Percentiles rank a stretch among this genome's conserved stretches.
These are phyloP conservation scores for Exophiala aquamarina DNA, from an alignment of 2,329 filamentous ascomycete genomes.

Conservation along the genomic window DNA sequence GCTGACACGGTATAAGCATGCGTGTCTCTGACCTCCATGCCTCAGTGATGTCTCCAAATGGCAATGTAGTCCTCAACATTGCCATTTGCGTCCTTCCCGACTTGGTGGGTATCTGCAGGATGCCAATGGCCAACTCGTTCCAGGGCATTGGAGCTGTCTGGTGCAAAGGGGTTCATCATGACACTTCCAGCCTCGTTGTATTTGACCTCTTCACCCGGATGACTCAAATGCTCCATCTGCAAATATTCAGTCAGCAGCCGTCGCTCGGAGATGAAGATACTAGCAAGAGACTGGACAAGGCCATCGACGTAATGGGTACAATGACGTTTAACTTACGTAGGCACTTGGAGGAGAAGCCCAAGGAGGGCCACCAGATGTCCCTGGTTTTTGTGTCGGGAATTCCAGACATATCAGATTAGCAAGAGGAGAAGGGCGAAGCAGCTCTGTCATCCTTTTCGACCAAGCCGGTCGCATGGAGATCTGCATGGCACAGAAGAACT, in stretches of 20 bases:
- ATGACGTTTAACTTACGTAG: conserved; percentile 52
- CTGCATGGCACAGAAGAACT: conserved; percentile 64
- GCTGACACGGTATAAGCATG: not conserved
- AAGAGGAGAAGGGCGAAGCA: conserved; percentile 48
- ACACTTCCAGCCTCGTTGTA: conserved; percentile 60
- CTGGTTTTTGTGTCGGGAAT: conserved; percentile 72
- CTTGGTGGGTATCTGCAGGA: conserved; percentile 56
- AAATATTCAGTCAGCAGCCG: no score
- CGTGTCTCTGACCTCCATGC: not conserved
- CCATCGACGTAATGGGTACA: no score
- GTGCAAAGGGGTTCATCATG: conserved; percentile 46
- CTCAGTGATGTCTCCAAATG: conserved; percentile 41
- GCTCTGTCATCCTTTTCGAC: conserved; percentile 55
- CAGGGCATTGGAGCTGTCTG: conserved; percentile 40
- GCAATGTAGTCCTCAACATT: conserved; percentile 44
- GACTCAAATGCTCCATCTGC: conserved; percentile 59
- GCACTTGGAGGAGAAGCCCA: conserved; percentile 68
- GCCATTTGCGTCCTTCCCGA: conserved; percentile 48
- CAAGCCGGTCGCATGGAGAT: conserved; percentile 56
- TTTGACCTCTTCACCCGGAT: conserved; percentile 65
- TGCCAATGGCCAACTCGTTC: conserved; percentile 55
- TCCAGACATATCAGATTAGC: conserved; percentile 68
- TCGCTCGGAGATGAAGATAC: no score
- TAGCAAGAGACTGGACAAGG: no score
- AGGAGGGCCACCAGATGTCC: conserved; percentile 67